Conservation (phyloP, 345 rosid species). For the Zanthoxylum bungeanum region DNA sequence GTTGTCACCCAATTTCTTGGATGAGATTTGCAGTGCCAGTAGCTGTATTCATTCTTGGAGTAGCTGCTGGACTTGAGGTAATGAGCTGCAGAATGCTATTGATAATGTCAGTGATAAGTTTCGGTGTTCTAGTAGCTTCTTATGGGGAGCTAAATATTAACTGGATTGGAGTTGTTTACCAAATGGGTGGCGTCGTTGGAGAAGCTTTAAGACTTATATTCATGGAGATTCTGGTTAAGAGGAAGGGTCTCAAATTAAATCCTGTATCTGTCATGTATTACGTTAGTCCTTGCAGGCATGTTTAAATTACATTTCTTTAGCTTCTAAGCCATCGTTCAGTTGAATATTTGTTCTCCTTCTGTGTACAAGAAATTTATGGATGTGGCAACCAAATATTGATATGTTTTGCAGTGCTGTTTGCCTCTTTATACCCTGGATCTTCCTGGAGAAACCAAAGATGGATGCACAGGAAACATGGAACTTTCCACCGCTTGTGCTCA, state of each 20-base stretch:
- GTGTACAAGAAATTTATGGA: neutral
- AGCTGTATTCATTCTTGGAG: slow-evolving; percentile 92
- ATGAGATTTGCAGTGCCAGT: slow-evolving; percentile 86
- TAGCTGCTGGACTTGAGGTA: slow-evolving; percentile 89
- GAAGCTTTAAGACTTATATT: slow-evolving; percentile 88
- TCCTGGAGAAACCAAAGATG: slow-evolving; percentile 89
- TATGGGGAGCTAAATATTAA: slow-evolving; percentile 85
- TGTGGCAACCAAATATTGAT: slow-evolving; percentile 3
- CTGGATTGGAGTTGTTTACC: slow-evolving; percentile 98
- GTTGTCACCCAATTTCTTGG: slow-evolving; percentile 22
- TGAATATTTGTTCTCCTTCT: slow-evolving; percentile 12
- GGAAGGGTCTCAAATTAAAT: slow-evolving; percentile 89
- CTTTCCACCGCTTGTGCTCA: slow-evolving; percentile 59
- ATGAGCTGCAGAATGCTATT: slow-evolving; percentile 94
- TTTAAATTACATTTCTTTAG: slow-evolving; percentile 6
- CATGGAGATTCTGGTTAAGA: slow-evolving; percentile 94
- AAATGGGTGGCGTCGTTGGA: slow-evolving; percentile 98
- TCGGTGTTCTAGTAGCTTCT: slow-evolving; percentile 95
- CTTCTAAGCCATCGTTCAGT: neutral
- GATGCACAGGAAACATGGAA: slow-evolving; percentile 72
- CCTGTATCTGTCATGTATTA: slow-evolving; percentile 93
- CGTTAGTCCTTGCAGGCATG: slow-evolving; percentile 97
- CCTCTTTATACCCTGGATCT: slow-evolving; percentile 91
- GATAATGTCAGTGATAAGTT: slow-evolving; percentile 93
- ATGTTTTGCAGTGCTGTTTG: slow-evolving; percentile 68